Percentiles rank a stretch among this genome's conserved stretches.
phyloP scores from a whole-genome alignment of 176 grass and related monocot genomes.

The Lolium rigidum region DNA sequence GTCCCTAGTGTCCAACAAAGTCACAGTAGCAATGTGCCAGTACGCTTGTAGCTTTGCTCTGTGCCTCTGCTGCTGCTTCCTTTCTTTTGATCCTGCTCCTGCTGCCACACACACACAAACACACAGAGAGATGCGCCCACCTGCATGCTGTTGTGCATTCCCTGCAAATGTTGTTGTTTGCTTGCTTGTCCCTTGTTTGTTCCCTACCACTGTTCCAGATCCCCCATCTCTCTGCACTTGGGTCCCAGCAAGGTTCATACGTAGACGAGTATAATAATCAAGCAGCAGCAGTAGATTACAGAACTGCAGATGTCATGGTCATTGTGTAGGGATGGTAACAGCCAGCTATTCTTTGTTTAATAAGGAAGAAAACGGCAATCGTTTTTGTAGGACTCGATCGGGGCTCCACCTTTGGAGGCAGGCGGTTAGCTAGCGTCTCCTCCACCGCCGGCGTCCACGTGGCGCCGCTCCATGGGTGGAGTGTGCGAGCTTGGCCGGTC shows the following conservation, averaged over 20 bases:
- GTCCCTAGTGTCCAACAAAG: slow-evolving; percentile 19
- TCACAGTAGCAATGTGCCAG: neutral
- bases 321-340: too few relatives aligned
- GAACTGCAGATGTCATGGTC: neutral
- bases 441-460: slow-evolving; percentile 28
- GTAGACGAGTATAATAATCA: neutral
- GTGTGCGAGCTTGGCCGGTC: neutral
- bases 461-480: too few relatives aligned
- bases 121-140: neutral
- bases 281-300: neutral
- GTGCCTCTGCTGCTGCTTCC: neutral
- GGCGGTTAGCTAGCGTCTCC: slow-evolving; percentile 31
- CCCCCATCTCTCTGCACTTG: slow-evolving; percentile 10
- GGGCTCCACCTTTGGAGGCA: slow-evolving; percentile 34
- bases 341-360: neutral
- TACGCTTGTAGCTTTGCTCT: neutral
- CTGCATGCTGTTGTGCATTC: slow-evolving; percentile 11
- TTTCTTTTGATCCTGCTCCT: slow-evolving; percentile 13
- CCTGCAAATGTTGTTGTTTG: neutral
- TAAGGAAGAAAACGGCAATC: slow-evolving; percentile 25
- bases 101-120: too few relatives aligned
- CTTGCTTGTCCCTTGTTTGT: neutral
- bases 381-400: slow-evolving; percentile 32
- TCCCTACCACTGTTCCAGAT: neutral
- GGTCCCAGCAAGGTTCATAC: neutral